Evolutionary conservation across 75 land plant genomes (phyloP).

Genomic region (Azolla pinnata): DNA sequence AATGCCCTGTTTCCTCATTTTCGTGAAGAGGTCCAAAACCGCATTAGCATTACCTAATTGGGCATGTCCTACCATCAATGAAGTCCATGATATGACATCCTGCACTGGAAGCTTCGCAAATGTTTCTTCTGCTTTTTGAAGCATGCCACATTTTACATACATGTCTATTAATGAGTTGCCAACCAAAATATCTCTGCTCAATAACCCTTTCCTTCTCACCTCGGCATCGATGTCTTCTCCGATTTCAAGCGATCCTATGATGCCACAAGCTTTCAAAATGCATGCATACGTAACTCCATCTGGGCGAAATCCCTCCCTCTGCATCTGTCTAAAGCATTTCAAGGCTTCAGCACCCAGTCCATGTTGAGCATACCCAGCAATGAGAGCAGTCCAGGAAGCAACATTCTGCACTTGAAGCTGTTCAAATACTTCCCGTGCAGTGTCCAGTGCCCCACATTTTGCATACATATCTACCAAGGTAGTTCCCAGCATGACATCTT

Average conservation of each 20-base stretch:
- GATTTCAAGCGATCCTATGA: not conserved
- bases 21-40: not conserved
- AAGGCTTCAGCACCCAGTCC: not conserved
- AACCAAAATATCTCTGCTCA: not conserved
- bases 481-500: too few relatives aligned
- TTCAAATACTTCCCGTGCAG: too few relatives aligned
- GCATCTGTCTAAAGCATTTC: not conserved
- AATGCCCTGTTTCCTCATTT: not conserved
- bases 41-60: not conserved
- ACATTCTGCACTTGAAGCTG: not conserved
- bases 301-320: not conserved
- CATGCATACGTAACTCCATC: not conserved
- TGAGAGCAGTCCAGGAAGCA: not conserved
- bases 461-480: too few relatives aligned
- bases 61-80: not conserved
- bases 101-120: not conserved
- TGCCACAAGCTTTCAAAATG: conserved; percentile 1
- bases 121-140: not conserved
- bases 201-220: not conserved
- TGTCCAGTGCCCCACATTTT: too few relatives aligned
- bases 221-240: not conserved
- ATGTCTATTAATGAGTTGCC: not conserved
- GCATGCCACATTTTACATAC: conserved; percentile 2
- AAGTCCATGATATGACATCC: conserved; percentile 1
- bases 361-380: conserved; percentile 1